Conservation (phyloP, 495 filamentous ascomycete genomes). For the Lasiosphaeria ovina region DNA sequence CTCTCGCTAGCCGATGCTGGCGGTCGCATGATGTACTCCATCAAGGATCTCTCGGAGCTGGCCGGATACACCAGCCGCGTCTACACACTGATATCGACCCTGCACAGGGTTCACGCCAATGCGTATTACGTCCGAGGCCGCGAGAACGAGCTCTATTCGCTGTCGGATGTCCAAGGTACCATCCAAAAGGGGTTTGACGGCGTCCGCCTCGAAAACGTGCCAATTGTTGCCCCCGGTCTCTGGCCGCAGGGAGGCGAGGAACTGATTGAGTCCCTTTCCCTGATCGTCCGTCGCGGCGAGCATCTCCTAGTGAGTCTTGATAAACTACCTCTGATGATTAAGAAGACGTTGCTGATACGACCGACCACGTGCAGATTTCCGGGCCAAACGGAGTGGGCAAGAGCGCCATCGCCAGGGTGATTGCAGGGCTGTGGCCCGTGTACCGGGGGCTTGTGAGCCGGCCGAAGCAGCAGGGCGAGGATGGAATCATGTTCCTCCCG, state of each 20-base stretch:
- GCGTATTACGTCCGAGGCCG: slow-evolving; percentile 73
- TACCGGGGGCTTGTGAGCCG: slow-evolving; percentile 87
- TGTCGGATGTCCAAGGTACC: slow-evolving; percentile 88
- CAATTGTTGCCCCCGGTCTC: slow-evolving; percentile 81
- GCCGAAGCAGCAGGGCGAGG: slow-evolving; percentile 73
- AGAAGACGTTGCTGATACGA: background rate
- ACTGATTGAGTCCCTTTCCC: slow-evolving; percentile 80
- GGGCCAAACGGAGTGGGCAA: slow-evolving; percentile 96
- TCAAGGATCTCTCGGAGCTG: slow-evolving; percentile 96
- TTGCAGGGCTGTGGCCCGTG: slow-evolving; percentile 93
- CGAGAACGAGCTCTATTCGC: slow-evolving; percentile 76
- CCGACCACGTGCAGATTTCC: slow-evolving; percentile 55
- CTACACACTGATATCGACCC: slow-evolving; percentile 88
- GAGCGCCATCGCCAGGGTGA: slow-evolving; percentile 80
- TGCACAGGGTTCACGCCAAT: slow-evolving; percentile 89
- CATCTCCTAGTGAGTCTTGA: slow-evolving; percentile 64
- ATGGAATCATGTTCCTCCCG: slow-evolving; percentile 97
- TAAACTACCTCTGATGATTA: background rate
- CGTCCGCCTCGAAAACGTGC: slow-evolving; percentile 88
- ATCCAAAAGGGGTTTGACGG: slow-evolving; percentile 93
- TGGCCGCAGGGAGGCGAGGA: slow-evolving; percentile 86
- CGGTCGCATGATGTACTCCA: slow-evolving; percentile 97
- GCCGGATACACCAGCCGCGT: slow-evolving; percentile 95
- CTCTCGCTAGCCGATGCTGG: slow-evolving; percentile 95
- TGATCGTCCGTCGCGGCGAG: slow-evolving; percentile 85